Evolutionary conservation across 257 asterid species (phyloP).

Genomic region (Forsythia suspensa): DNA sequence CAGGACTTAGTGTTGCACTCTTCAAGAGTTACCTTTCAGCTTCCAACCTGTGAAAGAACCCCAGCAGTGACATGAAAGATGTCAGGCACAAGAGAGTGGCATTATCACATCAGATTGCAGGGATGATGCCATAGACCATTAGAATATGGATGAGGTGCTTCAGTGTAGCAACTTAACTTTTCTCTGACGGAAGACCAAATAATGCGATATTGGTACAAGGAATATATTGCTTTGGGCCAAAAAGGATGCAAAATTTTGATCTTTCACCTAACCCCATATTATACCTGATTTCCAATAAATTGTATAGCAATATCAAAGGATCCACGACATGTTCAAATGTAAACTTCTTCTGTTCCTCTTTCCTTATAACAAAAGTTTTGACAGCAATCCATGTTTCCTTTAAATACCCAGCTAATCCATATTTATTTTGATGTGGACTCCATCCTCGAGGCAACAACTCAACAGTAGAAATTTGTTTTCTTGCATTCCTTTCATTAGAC

Average conservation of each 20-base stretch:
- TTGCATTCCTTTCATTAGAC: neutral
- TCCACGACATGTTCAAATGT: neutral
- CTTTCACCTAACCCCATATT: neutral
- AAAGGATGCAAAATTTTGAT: neutral
- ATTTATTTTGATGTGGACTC: neutral
- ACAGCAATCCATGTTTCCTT: neutral
- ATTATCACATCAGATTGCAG: neutral
- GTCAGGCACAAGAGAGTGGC: neutral
- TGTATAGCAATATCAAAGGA: neutral
- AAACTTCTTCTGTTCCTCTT: neutral
- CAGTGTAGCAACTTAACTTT: neutral
- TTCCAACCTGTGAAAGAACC: neutral
- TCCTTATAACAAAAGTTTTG: neutral
- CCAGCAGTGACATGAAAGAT: neutral
- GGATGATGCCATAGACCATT: no score
- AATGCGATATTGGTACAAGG: neutral
- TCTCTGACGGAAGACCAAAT: neutral
- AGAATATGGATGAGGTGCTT: neutral
- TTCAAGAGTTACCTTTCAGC: neutral
- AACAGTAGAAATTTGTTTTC: neutral
- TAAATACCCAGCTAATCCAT: neutral
- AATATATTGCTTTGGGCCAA: neutral
- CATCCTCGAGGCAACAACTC: neutral
- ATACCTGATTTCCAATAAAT: neutral
- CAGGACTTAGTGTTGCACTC: neutral